These are phyloP conservation scores for Rostrohypoxylon terebratum DNA, from an alignment of 495 filamentous ascomycete species.

Conservation along the genomic window DNA sequence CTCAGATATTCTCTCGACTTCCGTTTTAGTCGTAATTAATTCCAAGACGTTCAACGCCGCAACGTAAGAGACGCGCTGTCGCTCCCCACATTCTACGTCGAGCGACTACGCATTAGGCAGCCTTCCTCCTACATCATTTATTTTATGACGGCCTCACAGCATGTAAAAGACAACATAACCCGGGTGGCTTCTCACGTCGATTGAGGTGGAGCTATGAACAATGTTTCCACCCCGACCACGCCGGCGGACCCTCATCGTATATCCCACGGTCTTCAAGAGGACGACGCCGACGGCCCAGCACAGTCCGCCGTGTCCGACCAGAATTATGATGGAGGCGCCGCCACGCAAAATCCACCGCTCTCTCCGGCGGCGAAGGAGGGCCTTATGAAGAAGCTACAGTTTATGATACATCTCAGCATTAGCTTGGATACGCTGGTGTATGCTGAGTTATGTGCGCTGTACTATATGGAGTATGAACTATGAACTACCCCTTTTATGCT, in stretches of 20 bases:
- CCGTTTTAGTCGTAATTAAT: constrained; percentile 21
- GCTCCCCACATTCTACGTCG: constrained; percentile 16
- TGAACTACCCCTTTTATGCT: constrained; percentile 44
- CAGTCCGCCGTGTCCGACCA: constrained; percentile 42
- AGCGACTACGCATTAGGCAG: constrained; percentile 24
- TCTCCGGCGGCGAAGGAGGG: constrained; percentile 54
- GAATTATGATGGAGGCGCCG: constrained; percentile 26
- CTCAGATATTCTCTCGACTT: too few relatives aligned
- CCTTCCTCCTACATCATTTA: constrained; percentile 20
- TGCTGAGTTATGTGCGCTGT: constrained; percentile 81
- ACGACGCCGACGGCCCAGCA: constrained; percentile 47
- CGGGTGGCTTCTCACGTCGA: constrained; percentile 50
- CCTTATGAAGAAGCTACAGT: constrained; percentile 68
- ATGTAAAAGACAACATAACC: constrained; percentile 46
- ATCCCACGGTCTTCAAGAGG: constrained; percentile 46
- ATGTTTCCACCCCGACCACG: constrained; percentile 71
- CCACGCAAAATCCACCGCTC: constrained; percentile 40
- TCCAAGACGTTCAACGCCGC: constrained; percentile 24
- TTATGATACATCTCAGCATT: constrained; percentile 75
- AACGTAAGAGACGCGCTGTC: constrained; percentile 18
- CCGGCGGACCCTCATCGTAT: constrained; percentile 59
- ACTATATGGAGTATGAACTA: constrained; percentile 90
- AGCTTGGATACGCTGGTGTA: constrained; percentile 85
- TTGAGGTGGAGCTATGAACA: constrained; percentile 71
- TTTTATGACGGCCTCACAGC: constrained; percentile 48